Conservation (phyloP, 2,329 filamentous ascomycete species). For the Phaeoacremonium minimum region DNA sequence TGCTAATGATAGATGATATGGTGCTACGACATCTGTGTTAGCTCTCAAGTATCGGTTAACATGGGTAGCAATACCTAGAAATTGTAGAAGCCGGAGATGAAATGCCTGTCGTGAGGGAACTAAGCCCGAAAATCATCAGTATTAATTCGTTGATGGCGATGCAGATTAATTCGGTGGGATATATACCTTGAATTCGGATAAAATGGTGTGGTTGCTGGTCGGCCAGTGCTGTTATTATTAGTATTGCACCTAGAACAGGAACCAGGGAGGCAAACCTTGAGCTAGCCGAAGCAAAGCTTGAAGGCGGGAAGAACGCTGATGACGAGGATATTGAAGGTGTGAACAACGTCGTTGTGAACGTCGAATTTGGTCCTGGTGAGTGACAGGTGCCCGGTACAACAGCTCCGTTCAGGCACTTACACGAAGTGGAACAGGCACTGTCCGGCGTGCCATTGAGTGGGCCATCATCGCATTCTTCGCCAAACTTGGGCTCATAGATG, state of each 20-base stretch:
- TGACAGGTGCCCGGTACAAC: constrained; percentile 18
- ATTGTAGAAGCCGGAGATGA: neutral
- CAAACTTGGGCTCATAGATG: constrained; percentile 21
- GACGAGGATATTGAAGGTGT: constrained; percentile 4
- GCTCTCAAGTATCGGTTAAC: neutral
- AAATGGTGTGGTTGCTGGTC: too few relatives aligned
- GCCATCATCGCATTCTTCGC: constrained; percentile 36
- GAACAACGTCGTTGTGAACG: constrained; percentile 8
- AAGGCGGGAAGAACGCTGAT: neutral
- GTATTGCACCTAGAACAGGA: too few relatives aligned
- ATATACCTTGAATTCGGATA: constrained; percentile 3
- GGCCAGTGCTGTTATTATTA: too few relatives aligned
- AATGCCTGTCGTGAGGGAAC: neutral
- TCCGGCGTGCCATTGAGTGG: constrained; percentile 21
- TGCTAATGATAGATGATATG: constrained; percentile 1
- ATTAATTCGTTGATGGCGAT: too few relatives aligned
- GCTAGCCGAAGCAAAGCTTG: too few relatives aligned
- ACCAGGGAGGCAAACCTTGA: too few relatives aligned
- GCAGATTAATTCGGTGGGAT: too few relatives aligned
- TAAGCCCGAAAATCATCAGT: too few relatives aligned
- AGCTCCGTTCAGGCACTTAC: constrained; percentile 27
- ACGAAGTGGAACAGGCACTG: constrained; percentile 30
- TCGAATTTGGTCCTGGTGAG: constrained; percentile 6
- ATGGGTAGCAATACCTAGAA: neutral
- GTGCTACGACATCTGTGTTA: neutral